phyloP scores from a whole-genome alignment of 805 yeast genomes.

The Wickerhamomyces mucosus region DNA sequence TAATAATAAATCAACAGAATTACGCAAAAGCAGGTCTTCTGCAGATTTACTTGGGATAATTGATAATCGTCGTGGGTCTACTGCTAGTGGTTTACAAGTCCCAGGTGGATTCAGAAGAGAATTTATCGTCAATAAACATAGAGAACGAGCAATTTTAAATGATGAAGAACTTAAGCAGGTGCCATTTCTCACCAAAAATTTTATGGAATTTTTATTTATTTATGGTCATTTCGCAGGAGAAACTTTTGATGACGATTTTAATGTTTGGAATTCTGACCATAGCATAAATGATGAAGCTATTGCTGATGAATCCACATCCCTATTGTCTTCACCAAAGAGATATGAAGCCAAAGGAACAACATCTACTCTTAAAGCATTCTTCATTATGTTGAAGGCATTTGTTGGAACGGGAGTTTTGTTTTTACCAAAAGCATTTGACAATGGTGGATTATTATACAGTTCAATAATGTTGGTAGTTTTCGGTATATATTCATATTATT shows the following conservation, averaged over 20 bases:
- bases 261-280: constrained; percentile 34
- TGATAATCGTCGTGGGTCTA: constrained; percentile 42
- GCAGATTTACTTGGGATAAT: constrained; percentile 8
- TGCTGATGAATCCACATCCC: constrained; percentile 20
- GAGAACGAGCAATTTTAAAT: constrained; percentile 12
- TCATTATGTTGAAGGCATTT: constrained; percentile 62
- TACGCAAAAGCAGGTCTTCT: constrained; percentile 13
- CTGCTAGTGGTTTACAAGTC: constrained; percentile 59
- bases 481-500: constrained; percentile 69
- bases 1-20: constrained; percentile 7
- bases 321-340: constrained; percentile 8
- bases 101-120: constrained; percentile 83
- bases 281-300: constrained; percentile 19
- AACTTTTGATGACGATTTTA: constrained; percentile 60
- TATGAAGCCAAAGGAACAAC: constrained; percentile 49
- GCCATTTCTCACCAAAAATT: constrained; percentile 57
- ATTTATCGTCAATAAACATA: constrained; percentile 36
- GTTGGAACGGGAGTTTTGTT: constrained; percentile 72
- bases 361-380: constrained; percentile 62
- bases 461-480: constrained; percentile 42
- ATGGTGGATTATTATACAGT: constrained; percentile 65
- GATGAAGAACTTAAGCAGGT: constrained; percentile 24
- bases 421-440: constrained; percentile 58
- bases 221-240: constrained; percentile 89
- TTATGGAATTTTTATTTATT: constrained; percentile 65